Percentiles rank a stretch among this genome's conserved stretches.
phyloP scores from a whole-genome alignment of 257 asterid genomes.

The Pogostemon cablin region DNA sequence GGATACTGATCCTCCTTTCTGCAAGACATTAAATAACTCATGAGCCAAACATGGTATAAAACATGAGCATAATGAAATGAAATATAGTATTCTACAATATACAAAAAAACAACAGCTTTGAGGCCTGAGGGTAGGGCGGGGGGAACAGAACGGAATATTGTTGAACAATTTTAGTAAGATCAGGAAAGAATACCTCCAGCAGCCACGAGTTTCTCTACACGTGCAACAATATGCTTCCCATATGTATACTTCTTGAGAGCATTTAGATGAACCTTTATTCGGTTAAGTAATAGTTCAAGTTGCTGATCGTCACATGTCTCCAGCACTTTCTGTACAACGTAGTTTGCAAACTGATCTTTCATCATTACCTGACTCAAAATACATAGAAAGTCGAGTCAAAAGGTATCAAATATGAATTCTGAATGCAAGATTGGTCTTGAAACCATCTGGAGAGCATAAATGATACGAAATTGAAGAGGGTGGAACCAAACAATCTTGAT shows the following conservation, averaged over 20 bases:
- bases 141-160: neutral
- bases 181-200: conserved; percentile 63
- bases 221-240: conserved; percentile 88
- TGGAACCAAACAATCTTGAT: neutral
- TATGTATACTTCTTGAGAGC: conserved; percentile 79
- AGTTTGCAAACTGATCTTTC: conserved; percentile 87
- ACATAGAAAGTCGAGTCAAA: neutral
- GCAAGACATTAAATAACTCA: conserved; percentile 32
- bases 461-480: conserved; percentile 6
- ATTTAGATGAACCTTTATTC: conserved; percentile 76
- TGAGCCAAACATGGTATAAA: neutral
- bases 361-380: conserved; percentile 60
- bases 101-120: no score
- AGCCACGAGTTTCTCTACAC: conserved; percentile 91
- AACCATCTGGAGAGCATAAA: neutral
- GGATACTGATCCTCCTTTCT: conserved; percentile 75
- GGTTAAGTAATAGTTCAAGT: conserved; percentile 64
- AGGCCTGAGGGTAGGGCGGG: no score
- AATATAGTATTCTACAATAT: neutral
- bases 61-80: neutral
- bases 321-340: conserved; percentile 89
- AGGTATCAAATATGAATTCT: neutral
- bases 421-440: conserved; percentile 2
- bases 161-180: neutral
- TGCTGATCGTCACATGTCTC: conserved; percentile 84